A percentile compares a stretch with the other conserved stretches of the same genome.
phyloP scores from a whole-genome alignment of 352 stramenopile genomes.

The Globisporangium echinulatum region DNA sequence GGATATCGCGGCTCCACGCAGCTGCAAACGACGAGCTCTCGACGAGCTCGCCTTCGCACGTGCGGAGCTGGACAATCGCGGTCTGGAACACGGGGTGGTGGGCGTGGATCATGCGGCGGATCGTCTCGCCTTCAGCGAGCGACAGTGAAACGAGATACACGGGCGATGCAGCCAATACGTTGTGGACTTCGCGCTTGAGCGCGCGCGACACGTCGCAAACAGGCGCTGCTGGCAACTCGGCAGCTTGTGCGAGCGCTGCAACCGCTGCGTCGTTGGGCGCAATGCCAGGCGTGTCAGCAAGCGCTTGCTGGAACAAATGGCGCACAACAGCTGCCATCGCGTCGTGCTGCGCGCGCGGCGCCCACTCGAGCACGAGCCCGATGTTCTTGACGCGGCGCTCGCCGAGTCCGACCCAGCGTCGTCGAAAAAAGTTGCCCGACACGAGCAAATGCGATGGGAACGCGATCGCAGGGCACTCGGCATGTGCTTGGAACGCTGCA shows the following conservation, averaged over 20 bases:
- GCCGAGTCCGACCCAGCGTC: conserved; percentile 81
- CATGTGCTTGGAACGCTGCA: conserved; percentile 64
- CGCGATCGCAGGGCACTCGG: conserved; percentile 60
- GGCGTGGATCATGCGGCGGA: conserved; percentile 94
- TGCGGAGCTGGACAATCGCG: conserved; percentile 66
- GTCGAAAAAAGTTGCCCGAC: conserved; percentile 88
- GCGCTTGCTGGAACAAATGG: conserved; percentile 52
- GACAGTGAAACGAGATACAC: conserved; percentile 94
- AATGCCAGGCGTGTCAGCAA: conserved; percentile 28
- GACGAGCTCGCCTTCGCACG: conserved; percentile 72
- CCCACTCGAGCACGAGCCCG: conserved; percentile 85
- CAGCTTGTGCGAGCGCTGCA: conserved; percentile 29
- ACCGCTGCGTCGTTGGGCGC: conserved; percentile 68
- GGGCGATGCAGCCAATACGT: conserved; percentile 27
- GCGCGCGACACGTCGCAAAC: conserved; percentile 15
- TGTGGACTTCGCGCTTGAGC: conserved; percentile 39
- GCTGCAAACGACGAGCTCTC: conserved; percentile 75
- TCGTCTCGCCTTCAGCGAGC: conserved; percentile 95
- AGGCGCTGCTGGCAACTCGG: conserved; percentile 17
- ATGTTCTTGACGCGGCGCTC: conserved; percentile 88
- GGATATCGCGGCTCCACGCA: conserved; percentile 26
- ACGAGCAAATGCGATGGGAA: conserved; percentile 69
- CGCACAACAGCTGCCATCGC: conserved; percentile 62
- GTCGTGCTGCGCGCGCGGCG: conserved; percentile 64
- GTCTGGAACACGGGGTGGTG: conserved; percentile 68